These are phyloP conservation scores for Nicotiana undulata DNA, from an alignment of 257 asterid species.

Conservation along the genomic window DNA sequence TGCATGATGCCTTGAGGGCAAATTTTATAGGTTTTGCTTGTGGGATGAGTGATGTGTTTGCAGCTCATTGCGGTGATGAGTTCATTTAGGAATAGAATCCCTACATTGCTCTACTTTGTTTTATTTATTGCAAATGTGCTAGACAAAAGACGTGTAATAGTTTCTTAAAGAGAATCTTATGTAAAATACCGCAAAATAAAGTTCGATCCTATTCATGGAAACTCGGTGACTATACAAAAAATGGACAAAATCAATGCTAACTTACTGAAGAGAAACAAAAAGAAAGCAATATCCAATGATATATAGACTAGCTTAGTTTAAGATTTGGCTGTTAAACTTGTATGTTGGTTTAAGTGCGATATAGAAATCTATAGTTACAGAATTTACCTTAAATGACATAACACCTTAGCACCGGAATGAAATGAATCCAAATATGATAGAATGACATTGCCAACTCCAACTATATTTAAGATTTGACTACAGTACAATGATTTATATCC, in stretches of 20 bases:
- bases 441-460: neutral
- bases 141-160: neutral
- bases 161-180: no score
- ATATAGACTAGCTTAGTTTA: no score
- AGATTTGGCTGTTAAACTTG: no score
- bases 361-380: no score
- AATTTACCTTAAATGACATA: no score
- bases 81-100: neutral
- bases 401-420: neutral
- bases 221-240: no score
- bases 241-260: no score
- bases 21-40: neutral
- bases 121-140: neutral
- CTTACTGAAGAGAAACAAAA: no score
- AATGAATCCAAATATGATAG: neutral
- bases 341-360: no score
- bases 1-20: neutral
- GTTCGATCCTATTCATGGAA: no score
- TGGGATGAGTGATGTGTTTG: neutral
- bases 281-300: no score
- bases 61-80: neutral
- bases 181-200: no score
- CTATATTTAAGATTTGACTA: neutral
- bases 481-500: neutral
- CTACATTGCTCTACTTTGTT: neutral